phyloP scores from a whole-genome alignment of 371 early-diverging fungal species.

The Quaeritorhiza haematococci region DNA sequence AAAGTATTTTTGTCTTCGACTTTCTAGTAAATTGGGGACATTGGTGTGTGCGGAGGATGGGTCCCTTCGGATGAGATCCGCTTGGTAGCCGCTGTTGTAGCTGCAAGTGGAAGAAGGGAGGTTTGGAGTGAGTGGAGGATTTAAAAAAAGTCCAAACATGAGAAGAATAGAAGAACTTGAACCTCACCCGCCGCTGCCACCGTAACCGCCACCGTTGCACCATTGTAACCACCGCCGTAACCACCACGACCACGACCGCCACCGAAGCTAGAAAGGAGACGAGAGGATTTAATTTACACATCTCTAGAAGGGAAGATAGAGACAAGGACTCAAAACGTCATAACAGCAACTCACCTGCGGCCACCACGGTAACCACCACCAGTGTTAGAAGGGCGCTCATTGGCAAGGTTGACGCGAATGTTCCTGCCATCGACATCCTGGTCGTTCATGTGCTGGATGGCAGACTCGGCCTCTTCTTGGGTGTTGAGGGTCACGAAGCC shows the following conservation, averaged over 20 bases:
- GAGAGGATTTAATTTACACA: no score
- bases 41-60: no score
- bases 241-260: background rate
- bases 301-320: background rate
- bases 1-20: no score
- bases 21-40: no score
- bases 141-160: no score
- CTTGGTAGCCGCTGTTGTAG: no score
- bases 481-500: slow-evolving; percentile 67
- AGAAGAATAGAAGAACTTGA: background rate
- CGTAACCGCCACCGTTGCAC: slow-evolving; percentile 13
- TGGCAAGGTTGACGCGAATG: slow-evolving; percentile 56
- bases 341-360: background rate
- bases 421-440: slow-evolving; percentile 59
- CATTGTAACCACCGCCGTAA: slow-evolving; percentile 16
- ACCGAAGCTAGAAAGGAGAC: background rate
- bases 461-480: slow-evolving; percentile 49
- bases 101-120: no score
- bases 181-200: slow-evolving; percentile 19
- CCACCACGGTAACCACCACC: slow-evolving; percentile 24
- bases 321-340: background rate
- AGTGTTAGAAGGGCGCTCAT: slow-evolving; percentile 20
- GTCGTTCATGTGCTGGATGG: slow-evolving; percentile 55
- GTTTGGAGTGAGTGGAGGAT: no score
- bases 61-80: no score